Evolutionary conservation across 2,329 filamentous ascomycete species (phyloP).

Genomic region (Alternaria triticimaculans): DNA sequence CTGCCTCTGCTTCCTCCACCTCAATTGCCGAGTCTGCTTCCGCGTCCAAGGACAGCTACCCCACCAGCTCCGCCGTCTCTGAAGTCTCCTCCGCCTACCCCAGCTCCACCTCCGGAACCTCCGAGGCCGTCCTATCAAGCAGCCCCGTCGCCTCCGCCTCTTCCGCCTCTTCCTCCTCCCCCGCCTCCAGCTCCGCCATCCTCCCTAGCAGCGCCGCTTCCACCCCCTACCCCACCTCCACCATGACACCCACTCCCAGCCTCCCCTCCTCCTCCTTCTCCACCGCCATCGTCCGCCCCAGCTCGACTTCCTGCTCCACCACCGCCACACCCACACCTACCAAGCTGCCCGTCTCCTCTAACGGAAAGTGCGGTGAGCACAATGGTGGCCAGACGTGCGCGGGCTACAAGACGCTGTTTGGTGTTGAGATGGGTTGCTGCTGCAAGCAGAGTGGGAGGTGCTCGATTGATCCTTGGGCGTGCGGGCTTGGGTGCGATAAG

Average conservation of each 20-base stretch:
- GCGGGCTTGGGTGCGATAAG: slow-evolving; percentile 37
- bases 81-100: slow-evolving; percentile 11
- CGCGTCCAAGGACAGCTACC: slow-evolving; percentile 11
- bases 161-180: not conserved
- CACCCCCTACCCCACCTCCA: not conserved
- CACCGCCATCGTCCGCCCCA: slow-evolving; percentile 13
- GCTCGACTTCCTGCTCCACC: slow-evolving; percentile 23
- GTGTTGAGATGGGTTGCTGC: slow-evolving; percentile 34
- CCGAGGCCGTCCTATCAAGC: not conserved
- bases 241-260: not conserved
- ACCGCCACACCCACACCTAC: slow-evolving; percentile 22
- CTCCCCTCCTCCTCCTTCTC: slow-evolving; percentile 5
- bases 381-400: slow-evolving; percentile 33
- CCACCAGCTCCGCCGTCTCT: slow-evolving; percentile 13
- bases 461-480: slow-evolving; percentile 28
- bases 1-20: slow-evolving; percentile 5
- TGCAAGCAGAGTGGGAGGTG: slow-evolving; percentile 29
- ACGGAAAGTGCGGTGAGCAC: slow-evolving; percentile 34
- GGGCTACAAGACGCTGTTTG: slow-evolving; percentile 31
- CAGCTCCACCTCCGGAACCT: not conserved
- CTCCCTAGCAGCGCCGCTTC: slow-evolving; percentile 9
- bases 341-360: slow-evolving; percentile 21
- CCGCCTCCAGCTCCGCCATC: not conserved
- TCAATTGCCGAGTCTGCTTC: not conserved
- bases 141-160: not conserved